Base-by-base conservation (phyloP, 345 rosid genomes). In the Brassica rapa region DNA sequence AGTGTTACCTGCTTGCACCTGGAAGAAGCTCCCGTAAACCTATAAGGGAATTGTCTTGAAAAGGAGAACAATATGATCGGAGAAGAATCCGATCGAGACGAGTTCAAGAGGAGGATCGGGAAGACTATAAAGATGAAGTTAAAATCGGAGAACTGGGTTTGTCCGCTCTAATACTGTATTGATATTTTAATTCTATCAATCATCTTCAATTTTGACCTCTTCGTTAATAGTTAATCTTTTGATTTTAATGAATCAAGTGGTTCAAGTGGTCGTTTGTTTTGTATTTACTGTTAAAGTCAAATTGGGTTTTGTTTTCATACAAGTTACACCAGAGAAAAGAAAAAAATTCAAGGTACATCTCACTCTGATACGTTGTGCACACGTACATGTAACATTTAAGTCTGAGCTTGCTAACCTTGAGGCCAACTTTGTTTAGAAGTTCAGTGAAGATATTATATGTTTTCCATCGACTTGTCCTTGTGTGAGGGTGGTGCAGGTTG, bases 381-480 rank as follows among this genome's bases (percentile, higher is more conserved):
- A 41, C 49, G 8, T 41, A 41, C 49, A 41, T 41, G 49, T 41
- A 41, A 41, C n/a, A 41, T 41, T 14, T 3, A 11, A 41, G 49
- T 41, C 49, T 41, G 49, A 41, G 11, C 49, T 41, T 10, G 49
- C 49, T 41, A 41, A 41, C 49, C 14, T 41, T 41, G n/a, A 11
- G 49, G 49, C n/a, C 49, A 41, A 11, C 37, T 41, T 41, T 41
- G 14, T 41, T 41, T 41, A 41, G 49, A 57, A 84, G 81, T 68
- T 61, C 80, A 29, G 82, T 65, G 70, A 82, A 65, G 83, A 75
- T 80, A 82, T 65, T 66, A 11, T 76, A 41, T 72, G 19, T 79
- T 89, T 94, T 83, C 80, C 85, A 35, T 86, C 89, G 15, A 82
- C 91, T 80, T 93, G 93, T 82, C 93, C 89, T 72, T 84, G 88